Evolutionary conservation across 179 eudicot genomes (phyloP), one percentile per base, ranked within the genome.

Genomic region (Silene vulgaris): DNA sequence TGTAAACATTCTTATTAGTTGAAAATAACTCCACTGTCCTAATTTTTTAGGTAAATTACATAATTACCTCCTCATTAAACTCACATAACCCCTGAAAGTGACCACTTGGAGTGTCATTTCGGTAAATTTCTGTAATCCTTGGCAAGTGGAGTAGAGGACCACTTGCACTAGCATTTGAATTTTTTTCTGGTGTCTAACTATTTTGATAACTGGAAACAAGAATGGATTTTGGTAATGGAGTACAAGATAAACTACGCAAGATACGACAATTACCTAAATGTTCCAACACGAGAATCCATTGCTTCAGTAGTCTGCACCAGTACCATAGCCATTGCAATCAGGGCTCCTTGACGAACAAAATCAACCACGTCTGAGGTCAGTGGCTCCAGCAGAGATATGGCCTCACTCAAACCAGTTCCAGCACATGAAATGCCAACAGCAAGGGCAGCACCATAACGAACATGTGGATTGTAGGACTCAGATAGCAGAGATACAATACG

Each of bases 311-410:
- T 90, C 87, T 95, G 99, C 67, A 95, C 87, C 97, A 95, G 89
- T 59, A 95, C 99, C 99, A 95, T 95, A 28, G 99, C 99, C 99
- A 95, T 92, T 54, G 99, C 92, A 81, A 95, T 95, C 48, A 95
- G 79, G 80, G 99, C 97, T 71, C 99, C 99, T 88, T 95, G 97
- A 69, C 97, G 95, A 79, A 95, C 99, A 89, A 95, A 95, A 74
- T 95, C 99, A 79, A 88, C 91, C 43, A 90, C 99, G 81, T 95
- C 99, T 26, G 96, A 92, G 29, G 99, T 94, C 84, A 94, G 78
- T 59, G 97, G 98, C 85, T 94, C 98, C 23, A 94, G 81, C 88
- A 94, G 80, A 77, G 97, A 92, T 78, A 95, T 92, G 71, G 99
- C 99, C 81, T 95, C 99, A 69, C 95, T 89, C 69, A 92, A 80